Evolutionary conservation across 1,284 basidiomycete species (phyloP), one percentile per base, ranked within the genome.

Genomic region (Papiliotrema laurentii): DNA sequence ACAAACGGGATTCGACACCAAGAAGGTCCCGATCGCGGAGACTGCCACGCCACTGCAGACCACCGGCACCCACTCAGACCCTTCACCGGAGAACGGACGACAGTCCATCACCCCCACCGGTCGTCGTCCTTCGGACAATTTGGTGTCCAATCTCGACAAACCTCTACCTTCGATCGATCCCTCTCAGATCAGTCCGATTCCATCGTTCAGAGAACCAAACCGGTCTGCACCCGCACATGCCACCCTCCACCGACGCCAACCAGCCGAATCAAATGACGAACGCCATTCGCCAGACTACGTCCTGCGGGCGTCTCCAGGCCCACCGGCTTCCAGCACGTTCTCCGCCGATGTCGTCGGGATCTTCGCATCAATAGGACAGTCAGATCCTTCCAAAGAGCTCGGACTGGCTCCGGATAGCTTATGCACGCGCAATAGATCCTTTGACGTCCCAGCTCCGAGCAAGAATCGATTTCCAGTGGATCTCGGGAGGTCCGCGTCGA

Each of bases 321-420:
- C 47, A 14, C 42, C 36, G 11, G 47, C 46, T 5, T 35, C 54
- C 18, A 42, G 54, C 14, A 66, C 61, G 26, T 71, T 71, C 59
- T 61, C 61, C 11, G 58, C 67, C 46, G 65, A 71, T 43, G 65
- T 74, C 25, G 60, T 58, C n/a, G 66, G 61, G 3, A 63, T 66
- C 48, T 45, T 71, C 16, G 66, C 64, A 13, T 43, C 54, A 16
- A 64, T 68, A 34, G 64, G 67, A 0, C 59, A 64, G 31, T 50
- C 53, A 16, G 54, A 64, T 11, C 59, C 63, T 4, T 64, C 66
- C 0, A 51, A 45, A 43, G 69, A 68, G 45, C 44, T 71, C 7
- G 67, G 69, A 11, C 49, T 69, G 4, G 57, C 66, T 3, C 59
- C 61, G 9, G 58, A 61, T 24, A 65, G 59, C 43, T 18, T 68